Evolutionary conservation across 768 basidiomycete genomes (phyloP).

Genomic region (Gautieria morchelliformis): DNA sequence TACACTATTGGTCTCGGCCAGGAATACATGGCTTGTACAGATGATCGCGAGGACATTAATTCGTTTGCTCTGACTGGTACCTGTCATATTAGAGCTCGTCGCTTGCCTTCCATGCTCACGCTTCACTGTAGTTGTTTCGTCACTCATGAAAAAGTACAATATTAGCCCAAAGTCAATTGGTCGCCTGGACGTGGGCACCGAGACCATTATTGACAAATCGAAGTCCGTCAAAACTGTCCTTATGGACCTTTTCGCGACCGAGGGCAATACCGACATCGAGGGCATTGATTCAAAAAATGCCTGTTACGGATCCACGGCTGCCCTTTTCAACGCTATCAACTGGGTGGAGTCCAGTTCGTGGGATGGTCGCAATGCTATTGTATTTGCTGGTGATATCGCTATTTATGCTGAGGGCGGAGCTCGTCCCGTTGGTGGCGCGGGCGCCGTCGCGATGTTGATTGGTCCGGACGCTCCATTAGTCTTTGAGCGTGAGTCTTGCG

Average conservation of each 20-base stretch:
- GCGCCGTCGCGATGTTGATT: constrained; percentile 89
- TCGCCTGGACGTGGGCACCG: constrained; percentile 95
- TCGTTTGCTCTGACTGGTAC: constrained; percentile 89
- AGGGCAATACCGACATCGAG: constrained; percentile 94
- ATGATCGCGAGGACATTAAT: constrained; percentile 99
- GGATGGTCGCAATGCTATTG: constrained; percentile 97
- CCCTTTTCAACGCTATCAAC: constrained; percentile 97
- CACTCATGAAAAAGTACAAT: constrained; percentile 87
- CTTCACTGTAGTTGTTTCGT: constrained; percentile 58
- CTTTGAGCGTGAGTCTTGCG: constrained; percentile 72
- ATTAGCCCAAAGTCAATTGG: constrained; percentile 95
- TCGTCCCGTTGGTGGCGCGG: constrained; percentile 94
- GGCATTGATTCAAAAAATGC: constrained; percentile 99
- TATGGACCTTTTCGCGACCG: constrained; percentile 93
- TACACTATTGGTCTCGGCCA: constrained; percentile 99
- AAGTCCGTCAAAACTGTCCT: constrained; percentile 97
- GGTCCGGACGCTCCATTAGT: constrained; percentile 94
- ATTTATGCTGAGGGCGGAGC: constrained; percentile 95
- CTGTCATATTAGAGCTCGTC: constrained; percentile 16
- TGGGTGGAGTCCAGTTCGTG: constrained; percentile 95
- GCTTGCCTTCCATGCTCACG: constrained; percentile 1
- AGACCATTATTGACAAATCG: constrained; percentile 99
- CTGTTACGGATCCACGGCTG: constrained; percentile 97
- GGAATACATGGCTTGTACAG: constrained; percentile 97
- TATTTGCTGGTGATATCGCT: constrained; percentile 94